Base-by-base conservation (phyloP, 805 yeast species). In the Candida glaebosa region DNA sequence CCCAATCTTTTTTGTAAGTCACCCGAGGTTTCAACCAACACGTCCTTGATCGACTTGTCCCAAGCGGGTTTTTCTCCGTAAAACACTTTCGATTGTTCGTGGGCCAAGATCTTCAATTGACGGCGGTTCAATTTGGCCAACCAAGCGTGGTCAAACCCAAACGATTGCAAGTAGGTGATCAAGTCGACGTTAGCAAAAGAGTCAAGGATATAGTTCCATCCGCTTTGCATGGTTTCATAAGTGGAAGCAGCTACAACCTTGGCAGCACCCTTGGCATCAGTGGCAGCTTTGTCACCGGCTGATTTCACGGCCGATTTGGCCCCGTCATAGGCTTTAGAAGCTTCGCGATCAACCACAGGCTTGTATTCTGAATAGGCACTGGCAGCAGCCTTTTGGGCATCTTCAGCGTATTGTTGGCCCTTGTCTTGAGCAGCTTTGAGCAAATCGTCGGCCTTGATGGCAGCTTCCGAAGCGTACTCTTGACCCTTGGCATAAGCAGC, bases 111-210 rank as follows among this genome's bases (percentile, higher is more conserved):
- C 15, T 65, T 41, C 45, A 75, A 54, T 18, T 73, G 69, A 7
- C 64, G 63, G 38, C 61, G 59, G 31, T 30, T 44, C 34, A 57
- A 44, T 8, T 18, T 41, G 16, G 45, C 47, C 31, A 55, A 47
- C 34, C 46, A 44, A 31, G 56, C 45, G 22, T 59, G 42, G 12
- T 61, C 56, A 31, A 61, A 51, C n/a, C 79, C 79, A 52, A 67
- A 73, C 3, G 68, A 58, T 14, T 58, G 54, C 42, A 75, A 51
- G 47, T 74, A 75, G 12, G 61, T 46, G 34, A 48, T 58, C 42
- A 76, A 53, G 41, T 76, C 80, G 18, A 64, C 64, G 14, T 58
- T 60, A 2, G 75, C 60, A 74, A 76, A 74, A 7, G 64, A 52
- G 19, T 65, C 57, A 40, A 73, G 61, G 6, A 54, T 19, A 17